Evolutionary conservation across 129 eudicot genomes (phyloP).

Genomic region (Tagetes erecta): DNA sequence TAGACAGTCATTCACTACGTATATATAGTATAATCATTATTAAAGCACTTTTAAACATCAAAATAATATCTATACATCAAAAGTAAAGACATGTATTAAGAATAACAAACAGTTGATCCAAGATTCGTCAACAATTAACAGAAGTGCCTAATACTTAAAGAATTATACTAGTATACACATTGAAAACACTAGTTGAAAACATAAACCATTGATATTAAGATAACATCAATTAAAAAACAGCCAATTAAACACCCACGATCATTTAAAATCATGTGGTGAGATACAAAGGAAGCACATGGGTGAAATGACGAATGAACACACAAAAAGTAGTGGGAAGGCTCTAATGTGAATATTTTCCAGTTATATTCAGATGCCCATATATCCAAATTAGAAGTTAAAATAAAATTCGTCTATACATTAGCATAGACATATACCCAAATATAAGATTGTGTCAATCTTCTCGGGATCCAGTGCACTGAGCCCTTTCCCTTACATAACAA

Average conservation of each 20-base stretch:
- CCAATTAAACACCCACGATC: background rate
- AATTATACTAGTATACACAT: background rate
- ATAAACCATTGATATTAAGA: background rate
- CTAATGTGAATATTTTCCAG: background rate
- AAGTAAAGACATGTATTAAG: background rate
- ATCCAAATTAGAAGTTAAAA: background rate
- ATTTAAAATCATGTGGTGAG: background rate
- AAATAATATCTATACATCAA: background rate
- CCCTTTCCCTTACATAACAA: background rate
- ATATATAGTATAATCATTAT: background rate
- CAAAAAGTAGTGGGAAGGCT: background rate
- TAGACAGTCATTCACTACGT: background rate
- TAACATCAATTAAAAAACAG: background rate
- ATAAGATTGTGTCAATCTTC: background rate
- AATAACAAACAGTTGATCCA: background rate
- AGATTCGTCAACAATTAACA: background rate
- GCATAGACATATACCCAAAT: background rate
- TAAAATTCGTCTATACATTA: background rate
- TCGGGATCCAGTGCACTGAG: too few species aligned
- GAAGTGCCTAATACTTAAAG: background rate
- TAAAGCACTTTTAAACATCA: background rate
- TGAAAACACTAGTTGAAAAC: background rate
- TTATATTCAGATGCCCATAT: background rate
- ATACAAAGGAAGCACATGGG: background rate
- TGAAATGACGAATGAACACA: background rate